phyloP scores from a whole-genome alignment of 116 monocot species.

The Cymodocea nodosa region DNA sequence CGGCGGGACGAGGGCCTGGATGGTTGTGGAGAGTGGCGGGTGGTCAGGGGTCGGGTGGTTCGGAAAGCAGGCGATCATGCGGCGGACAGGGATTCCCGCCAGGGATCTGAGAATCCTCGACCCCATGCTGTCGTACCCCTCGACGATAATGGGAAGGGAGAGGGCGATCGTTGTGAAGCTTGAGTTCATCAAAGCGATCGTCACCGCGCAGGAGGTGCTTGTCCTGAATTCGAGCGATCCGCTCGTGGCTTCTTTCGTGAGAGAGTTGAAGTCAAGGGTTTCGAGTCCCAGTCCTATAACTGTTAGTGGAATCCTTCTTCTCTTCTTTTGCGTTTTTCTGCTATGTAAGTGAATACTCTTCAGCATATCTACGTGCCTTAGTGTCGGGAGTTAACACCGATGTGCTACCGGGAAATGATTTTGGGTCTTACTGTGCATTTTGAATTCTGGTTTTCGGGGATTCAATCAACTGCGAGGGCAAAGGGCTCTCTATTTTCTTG shows the following conservation, averaged over 20 bases:
- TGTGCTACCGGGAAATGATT: too few relatives aligned
- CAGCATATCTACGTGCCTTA: too few relatives aligned
- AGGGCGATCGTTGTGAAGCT: slow-evolving; percentile 49
- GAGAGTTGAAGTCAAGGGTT: slow-evolving; percentile 20
- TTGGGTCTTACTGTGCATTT: too few relatives aligned
- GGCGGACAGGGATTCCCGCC: slow-evolving; percentile 34
- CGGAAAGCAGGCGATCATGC: slow-evolving; percentile 48
- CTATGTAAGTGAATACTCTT: too few relatives aligned
- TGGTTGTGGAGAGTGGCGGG: slow-evolving; percentile 35
- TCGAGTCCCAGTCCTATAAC: neutral
- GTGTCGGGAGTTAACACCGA: too few relatives aligned
- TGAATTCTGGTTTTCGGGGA: too few relatives aligned
- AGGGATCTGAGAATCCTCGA: slow-evolving; percentile 51
- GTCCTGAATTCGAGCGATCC: slow-evolving; percentile 41
- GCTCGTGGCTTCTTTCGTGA: slow-evolving; percentile 29
- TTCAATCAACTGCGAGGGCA: too few relatives aligned
- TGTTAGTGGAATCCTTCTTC: neutral
- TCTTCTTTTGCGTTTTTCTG: neutral
- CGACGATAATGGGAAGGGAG: slow-evolving; percentile 47
- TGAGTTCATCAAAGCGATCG: slow-evolving; percentile 45
- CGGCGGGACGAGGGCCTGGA: slow-evolving; percentile 21
- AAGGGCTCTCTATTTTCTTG: too few relatives aligned
- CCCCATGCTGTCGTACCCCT: slow-evolving; percentile 48
- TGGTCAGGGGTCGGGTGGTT: slow-evolving; percentile 20
- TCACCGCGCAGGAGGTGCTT: slow-evolving; percentile 49